Evolutionary conservation across 192 early-diverging fungal species (phyloP).

Genomic region (Gigaspora rosea): DNA sequence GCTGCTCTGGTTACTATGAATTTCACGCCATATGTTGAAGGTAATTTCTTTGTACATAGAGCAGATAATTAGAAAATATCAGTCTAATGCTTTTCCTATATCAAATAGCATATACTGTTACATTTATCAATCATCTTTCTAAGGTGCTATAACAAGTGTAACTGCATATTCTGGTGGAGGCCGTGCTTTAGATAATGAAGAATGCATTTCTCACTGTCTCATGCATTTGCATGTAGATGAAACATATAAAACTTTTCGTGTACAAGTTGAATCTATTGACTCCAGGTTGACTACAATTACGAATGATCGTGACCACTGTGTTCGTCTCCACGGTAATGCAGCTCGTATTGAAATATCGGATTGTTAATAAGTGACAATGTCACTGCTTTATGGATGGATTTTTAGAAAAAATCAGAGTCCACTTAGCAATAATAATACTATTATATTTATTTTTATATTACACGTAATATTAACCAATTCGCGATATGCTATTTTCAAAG

Average conservation of each 20-base stretch:
- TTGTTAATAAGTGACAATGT: constrained; percentile 3
- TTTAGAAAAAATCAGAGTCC: constrained; percentile 1
- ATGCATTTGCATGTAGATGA: background rate
- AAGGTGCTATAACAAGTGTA: background rate
- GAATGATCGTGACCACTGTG: background rate
- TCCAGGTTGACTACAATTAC: background rate
- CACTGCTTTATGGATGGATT: background rate
- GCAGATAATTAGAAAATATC: constrained; percentile 9
- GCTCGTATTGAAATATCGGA: background rate
- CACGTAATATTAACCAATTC: too few relatives aligned
- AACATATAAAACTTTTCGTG: background rate
- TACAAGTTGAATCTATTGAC: background rate
- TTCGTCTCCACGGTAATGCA: background rate
- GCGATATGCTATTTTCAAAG: too few relatives aligned
- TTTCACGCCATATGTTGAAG: constrained; percentile 1
- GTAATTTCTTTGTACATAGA: constrained; percentile 3
- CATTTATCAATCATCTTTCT: background rate
- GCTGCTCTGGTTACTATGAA: constrained; percentile 8
- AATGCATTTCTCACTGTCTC: background rate
- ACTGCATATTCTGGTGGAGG: background rate
- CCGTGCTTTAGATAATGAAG: background rate
- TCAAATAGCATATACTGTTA: background rate
- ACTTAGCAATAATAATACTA: background rate
- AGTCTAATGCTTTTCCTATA: constrained; percentile 5
- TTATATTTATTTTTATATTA: too few relatives aligned